Base-by-base conservation (phyloP, 805 yeast species). In the Yueomyces sp. region DNA sequence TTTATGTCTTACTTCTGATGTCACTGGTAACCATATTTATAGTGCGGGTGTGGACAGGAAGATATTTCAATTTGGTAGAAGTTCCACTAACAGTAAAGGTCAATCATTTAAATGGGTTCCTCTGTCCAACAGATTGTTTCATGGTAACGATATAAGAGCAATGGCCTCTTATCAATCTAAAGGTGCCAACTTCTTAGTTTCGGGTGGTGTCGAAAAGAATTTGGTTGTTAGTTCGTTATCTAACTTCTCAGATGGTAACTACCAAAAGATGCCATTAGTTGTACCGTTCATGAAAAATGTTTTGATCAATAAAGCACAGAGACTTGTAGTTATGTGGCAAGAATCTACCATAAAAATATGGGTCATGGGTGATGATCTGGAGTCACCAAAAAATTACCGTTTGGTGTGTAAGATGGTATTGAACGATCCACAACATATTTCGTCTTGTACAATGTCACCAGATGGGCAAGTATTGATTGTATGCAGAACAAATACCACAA, bases 11-110 rank as follows among this genome's bases (percentile, higher is more conserved):
- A 66, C 81, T 1, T 65, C 73, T 11, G 86, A 84, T 56, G 62
- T 69, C 2, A 54, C 65, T 2, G 84, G 83, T 51, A 75, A 77
- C 32, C 70, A 73, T 37, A 68, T 92, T 2, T 90, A 85, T 62
- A 74, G 90, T 37, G 94, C 92, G 4, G 96, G 98, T 53, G 87
- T 92, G 40, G 99, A 92, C 60, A 74, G 96, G 54, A 87, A 87
- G 57, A 85, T 92, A 41, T 83, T 77, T 56, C 82, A 79, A 54
- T 85, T 81, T 61, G 68, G 67, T 46, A 49, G 58, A 38, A 28
- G 40, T 4, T 62, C 57, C 45, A 51, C 49, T 30, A 39, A 63
- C 4, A 53, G 59, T n/a, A 51, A 44, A 4, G 47, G 46, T 9
- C 53, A 54, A 43, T 31, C 39, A 5, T 38, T 42, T 37, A 77